Evolutionary conservation across 1,284 basidiomycete genomes (phyloP), one percentile per base, ranked within the genome.

Genomic region (Cystobasidiaceae sp.): DNA sequence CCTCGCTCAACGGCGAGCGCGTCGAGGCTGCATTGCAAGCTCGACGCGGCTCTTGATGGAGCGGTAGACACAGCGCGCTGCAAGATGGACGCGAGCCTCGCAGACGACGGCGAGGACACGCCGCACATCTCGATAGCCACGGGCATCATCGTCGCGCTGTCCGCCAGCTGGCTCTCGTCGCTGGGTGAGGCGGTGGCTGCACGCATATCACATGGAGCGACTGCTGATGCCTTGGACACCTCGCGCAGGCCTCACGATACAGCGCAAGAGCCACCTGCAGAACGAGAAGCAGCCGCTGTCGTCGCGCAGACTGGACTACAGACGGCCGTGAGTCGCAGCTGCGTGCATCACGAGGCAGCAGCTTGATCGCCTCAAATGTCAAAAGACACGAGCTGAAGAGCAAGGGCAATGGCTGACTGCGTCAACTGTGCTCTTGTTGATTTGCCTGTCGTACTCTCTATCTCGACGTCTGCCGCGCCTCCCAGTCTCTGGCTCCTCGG

Each of bases 221-320:
- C 28, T 8, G 46, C 41, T 33, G 27, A 28, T 41, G 23, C 0
- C 7, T 8, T 17, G n/a, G 50, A 23, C 30, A n/a, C 30, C 33
- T 33, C 51, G 33, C 11, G 45, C 71, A 81, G 82, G 93, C 17
- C 82, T 97, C 39, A 96, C 93, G 28, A 87, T 97, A 68, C 93
- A 97, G 76, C 85, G 93, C 69, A 93, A 94, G 80, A 93, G 90
- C 72, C 93, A 97, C 81, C 83, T 97, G 39, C 79, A 88, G 67
- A 91, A 96, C 75, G 88, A 92, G 71, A 78, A 80, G 3, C 80
- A 88, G 9, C 86, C 90, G 2, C 81, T 85, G 50, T 75, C 81
- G 33, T 77, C 83, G 58, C 85, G 85, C 73, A 82, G 81, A 66
- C 82, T 84, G 28, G 89, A 92, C 71, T 83, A 88, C 74, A 82